These are phyloP conservation scores for Hygrocybe punicea DNA, from an alignment of 768 basidiomycete species.

Conservation along the genomic window DNA sequence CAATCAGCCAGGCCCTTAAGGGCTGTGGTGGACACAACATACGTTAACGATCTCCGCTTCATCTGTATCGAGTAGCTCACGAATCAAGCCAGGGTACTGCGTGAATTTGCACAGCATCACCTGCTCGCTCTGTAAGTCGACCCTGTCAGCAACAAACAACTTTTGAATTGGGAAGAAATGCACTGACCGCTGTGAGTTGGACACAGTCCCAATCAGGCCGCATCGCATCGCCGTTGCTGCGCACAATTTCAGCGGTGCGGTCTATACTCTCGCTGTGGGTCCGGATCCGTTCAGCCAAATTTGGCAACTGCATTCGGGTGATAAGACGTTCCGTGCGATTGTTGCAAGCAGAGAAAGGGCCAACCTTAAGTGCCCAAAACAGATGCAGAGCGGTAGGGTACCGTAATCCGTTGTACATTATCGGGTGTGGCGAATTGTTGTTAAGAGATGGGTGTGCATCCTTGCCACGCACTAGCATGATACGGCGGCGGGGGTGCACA, in stretches of 20 bases:
- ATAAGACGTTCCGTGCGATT: slow-evolving; percentile 19
- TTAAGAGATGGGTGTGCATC: background rate
- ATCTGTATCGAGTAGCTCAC: slow-evolving; percentile 59
- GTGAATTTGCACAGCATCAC: slow-evolving; percentile 64
- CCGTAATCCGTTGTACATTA: slow-evolving; percentile 55
- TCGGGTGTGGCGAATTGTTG: slow-evolving; percentile 50
- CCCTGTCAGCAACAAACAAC: background rate
- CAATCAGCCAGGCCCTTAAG: background rate
- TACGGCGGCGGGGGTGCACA: background rate
- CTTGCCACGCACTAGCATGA: background rate
- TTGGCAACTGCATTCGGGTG: slow-evolving; percentile 58
- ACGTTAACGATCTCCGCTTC: slow-evolving; percentile 69
- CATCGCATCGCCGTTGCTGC: slow-evolving; percentile 56
- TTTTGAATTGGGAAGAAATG: background rate
- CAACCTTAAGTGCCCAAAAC: slow-evolving; percentile 69
- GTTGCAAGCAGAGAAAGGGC: slow-evolving; percentile 6
- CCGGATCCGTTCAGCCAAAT: slow-evolving; percentile 65
- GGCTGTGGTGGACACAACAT: background rate
- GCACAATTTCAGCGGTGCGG: slow-evolving; percentile 62
- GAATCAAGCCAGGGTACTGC: slow-evolving; percentile 60
- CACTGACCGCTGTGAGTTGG: slow-evolving; percentile 55
- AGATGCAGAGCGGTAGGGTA: slow-evolving; percentile 77
- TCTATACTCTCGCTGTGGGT: slow-evolving; percentile 59
- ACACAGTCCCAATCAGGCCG: slow-evolving; percentile 65
- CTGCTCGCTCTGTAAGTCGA: slow-evolving; percentile 56